phyloP scores from a whole-genome alignment of 495 filamentous ascomycete genomes.

The Parachaetomium inaequale region DNA sequence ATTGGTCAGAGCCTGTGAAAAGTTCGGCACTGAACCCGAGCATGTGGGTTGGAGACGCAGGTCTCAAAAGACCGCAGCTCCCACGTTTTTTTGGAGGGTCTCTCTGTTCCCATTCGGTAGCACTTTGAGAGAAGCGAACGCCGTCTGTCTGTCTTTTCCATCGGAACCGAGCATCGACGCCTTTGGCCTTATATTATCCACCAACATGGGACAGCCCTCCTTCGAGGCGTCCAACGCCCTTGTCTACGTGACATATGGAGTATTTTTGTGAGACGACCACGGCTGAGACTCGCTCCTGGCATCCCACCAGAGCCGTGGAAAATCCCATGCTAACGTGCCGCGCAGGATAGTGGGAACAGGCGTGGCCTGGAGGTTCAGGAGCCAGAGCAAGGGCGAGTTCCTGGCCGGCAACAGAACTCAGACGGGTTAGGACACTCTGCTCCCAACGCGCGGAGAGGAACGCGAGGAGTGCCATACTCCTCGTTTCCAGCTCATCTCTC shows the following conservation, averaged over 20 bases:
- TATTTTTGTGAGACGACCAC: constrained; percentile 59
- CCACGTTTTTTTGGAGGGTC: not conserved
- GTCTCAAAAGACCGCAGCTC: not conserved
- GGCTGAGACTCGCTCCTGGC: not conserved
- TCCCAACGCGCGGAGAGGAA: constrained; percentile 8
- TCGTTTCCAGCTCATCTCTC: constrained; percentile 11
- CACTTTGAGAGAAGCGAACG: not conserved
- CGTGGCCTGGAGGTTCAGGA: constrained; percentile 64
- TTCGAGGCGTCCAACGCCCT: constrained; percentile 68
- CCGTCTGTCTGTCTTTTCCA: not conserved
- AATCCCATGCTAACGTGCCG: constrained; percentile 4
- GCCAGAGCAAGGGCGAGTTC: constrained; percentile 65
- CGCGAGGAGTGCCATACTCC: constrained; percentile 1
- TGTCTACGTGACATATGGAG: constrained; percentile 68
- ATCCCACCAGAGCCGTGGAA: not conserved
- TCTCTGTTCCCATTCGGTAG: not conserved
- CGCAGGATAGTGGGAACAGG: constrained; percentile 58
- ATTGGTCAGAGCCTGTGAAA: constrained; percentile 7
- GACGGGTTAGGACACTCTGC: constrained; percentile 57
- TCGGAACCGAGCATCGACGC: not conserved
- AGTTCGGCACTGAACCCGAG: not conserved
- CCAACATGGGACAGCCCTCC: constrained; percentile 63
- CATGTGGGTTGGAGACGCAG: not conserved
- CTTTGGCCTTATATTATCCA: not conserved
- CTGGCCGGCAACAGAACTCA: constrained; percentile 70